Conservation (phyloP, 2,329 filamentous ascomycete genomes). For the Sporothrix variecibatus region DNA sequence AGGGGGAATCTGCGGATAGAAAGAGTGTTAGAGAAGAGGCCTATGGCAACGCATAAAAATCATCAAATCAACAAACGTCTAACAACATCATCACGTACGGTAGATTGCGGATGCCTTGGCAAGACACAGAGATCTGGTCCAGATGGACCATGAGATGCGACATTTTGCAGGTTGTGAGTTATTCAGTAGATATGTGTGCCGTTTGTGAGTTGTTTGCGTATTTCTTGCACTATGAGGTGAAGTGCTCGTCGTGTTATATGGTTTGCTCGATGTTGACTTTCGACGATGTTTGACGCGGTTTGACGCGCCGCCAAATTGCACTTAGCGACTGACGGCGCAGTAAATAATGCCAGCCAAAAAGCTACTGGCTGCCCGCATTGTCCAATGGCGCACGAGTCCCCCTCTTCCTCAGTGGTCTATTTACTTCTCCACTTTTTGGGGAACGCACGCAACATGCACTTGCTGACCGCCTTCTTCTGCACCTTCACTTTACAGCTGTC, state of each 20-base stretch:
- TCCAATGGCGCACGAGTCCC: constrained; percentile 11
- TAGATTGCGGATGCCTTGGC: constrained; percentile 72
- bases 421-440: constrained; percentile 6
- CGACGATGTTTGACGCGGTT: constrained; percentile 18
- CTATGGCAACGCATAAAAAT: background rate
- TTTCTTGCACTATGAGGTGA: background rate
- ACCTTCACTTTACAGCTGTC: constrained; percentile 3
- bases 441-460: background rate
- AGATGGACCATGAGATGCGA: constrained; percentile 69
- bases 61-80: background rate
- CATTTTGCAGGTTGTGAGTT: constrained; percentile 49
- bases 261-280: background rate
- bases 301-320: constrained; percentile 8
- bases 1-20: constrained; percentile 66
- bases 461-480: constrained; percentile 16
- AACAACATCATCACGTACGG: constrained; percentile 54
- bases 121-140: constrained; percentile 76
- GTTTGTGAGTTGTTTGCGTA: background rate
- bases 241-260: background rate
- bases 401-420: background rate
- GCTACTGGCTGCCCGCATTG: constrained; percentile 22
- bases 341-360: constrained; percentile 7
- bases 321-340: background rate
- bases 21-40: background rate
- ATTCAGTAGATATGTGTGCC: background rate